Evolutionary conservation across 371 early-diverging fungal genomes (phyloP).

Genomic region (Apophysomyces variabilis): DNA sequence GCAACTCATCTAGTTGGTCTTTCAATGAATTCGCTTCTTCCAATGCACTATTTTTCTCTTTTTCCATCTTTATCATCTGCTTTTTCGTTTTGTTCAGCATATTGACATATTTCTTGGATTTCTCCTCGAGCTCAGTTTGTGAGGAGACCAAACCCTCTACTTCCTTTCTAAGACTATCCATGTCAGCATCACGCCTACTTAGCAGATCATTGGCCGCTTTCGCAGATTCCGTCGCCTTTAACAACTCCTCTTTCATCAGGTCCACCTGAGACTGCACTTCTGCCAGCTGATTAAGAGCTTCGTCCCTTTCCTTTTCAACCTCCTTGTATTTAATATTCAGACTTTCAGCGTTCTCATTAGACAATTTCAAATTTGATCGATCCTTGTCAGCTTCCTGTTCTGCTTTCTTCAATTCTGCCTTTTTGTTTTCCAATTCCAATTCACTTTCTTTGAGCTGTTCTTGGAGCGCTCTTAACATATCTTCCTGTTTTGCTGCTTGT

Average conservation of each 20-base stretch:
- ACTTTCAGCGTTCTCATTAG: conserved; percentile 22
- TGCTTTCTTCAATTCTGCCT: conserved; percentile 35
- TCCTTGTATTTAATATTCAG: conserved; percentile 30
- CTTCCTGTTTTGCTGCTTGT: conserved; percentile 5
- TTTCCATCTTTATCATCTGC: conserved; percentile 60
- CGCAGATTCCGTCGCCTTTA: conserved; percentile 58
- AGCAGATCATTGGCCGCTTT: conserved; percentile 57
- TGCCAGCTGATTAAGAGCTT: conserved; percentile 37
- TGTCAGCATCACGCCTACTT: conserved; percentile 60
- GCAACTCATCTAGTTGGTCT: conserved; percentile 16
- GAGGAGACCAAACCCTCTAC: conserved; percentile 43
- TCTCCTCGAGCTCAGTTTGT: conserved; percentile 57
- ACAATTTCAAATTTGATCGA: conserved; percentile 22
- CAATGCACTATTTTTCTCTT: conserved; percentile 59
- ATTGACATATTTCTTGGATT: conserved; percentile 53
- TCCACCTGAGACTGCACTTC: conserved; percentile 46
- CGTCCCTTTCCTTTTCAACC: conserved; percentile 35
- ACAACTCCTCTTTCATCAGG: conserved; percentile 36
- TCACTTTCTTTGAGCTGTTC: conserved; percentile 22
- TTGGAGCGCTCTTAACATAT: conserved; percentile 15
- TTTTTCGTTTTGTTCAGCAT: conserved; percentile 61
- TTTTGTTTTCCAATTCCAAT: conserved; percentile 18
- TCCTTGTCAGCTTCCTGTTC: conserved; percentile 34
- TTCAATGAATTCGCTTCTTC: conserved; percentile 51
- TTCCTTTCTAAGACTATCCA: conserved; percentile 56